Evolutionary conservation across 2,329 filamentous ascomycete species (phyloP), one percentile per base, ranked within the genome.

Genomic region (Bipolaris gigantea): DNA sequence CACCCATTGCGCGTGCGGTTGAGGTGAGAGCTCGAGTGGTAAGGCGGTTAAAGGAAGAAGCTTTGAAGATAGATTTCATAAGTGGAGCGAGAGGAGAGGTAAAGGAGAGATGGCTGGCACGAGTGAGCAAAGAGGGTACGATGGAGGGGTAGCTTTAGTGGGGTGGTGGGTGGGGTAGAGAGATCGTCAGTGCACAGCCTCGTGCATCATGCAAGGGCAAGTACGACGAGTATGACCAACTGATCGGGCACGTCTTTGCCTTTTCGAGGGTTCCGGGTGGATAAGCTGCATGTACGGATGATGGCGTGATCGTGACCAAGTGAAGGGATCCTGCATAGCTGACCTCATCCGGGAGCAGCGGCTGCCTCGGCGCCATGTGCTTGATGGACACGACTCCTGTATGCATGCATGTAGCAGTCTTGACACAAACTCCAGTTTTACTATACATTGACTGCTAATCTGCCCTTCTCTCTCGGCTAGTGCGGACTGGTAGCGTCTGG

Each of bases 1-100:
- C 67, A 54, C 65, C 67, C 67, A 70, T 70, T 50, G 42, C 63
- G 55, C 55, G 51, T 51, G 59, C 48, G 32, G 64, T 61, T 25
- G 55, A 54, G 16, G 54, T 57, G 33, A 66, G 55, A 39, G 49
- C 33, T 51, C 58, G 50, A 40, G 49, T 48, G 40, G 59, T 48
- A 44, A 30, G 38, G 39, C 53, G 58, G 16, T 56, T 42, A 30
- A 52, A 42, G 18, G 48, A 52, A 40, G 48, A 39, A 19, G 47
- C 42, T n/a, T 56, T 55, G 36, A 57, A 53, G 15, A 61, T 48
- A 48, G 40, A 49, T 50, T 46, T 59, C 54, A 60, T 60, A 21
- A 40, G 48, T 56, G 49, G 45, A 50, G 47, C 52, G 35, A 48
- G 54, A 35, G 50, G 41, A 38, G 27, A 48, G 53, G 36, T 46